Evolutionary conservation across 352 stramenopile species (phyloP).

Genomic region (Stramenopiles sp.): DNA sequence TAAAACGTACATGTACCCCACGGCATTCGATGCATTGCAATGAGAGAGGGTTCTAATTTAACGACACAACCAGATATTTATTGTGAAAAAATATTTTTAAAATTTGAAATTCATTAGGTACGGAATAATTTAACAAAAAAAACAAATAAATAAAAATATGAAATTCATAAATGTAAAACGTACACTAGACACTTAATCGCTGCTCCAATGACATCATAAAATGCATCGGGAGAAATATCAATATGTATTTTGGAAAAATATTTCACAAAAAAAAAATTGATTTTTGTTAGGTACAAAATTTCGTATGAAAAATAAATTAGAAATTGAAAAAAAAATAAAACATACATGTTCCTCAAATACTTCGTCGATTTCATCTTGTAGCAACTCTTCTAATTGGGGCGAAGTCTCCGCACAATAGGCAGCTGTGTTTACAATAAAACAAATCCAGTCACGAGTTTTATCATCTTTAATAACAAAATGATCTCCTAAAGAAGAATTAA

Average conservation of each 20-base stretch:
- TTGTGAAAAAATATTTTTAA: too few species aligned
- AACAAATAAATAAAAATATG: too few species aligned
- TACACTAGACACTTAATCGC: conserved; percentile 59
- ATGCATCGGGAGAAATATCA: conserved; percentile 48
- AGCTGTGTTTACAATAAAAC: conserved; percentile 54
- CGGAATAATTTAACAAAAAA: too few species aligned
- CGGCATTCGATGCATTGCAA: too few species aligned
- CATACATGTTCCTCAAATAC: conserved; percentile 56
- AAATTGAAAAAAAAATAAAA: too few species aligned
- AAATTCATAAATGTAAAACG: too few species aligned
- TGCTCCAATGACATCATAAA: conserved; percentile 49
- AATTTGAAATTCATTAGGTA: too few species aligned
- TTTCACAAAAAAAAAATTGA: conserved; percentile 72
- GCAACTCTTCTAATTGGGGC: conserved; percentile 73
- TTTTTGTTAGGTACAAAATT: conserved; percentile 56
- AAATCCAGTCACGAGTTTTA: neutral
- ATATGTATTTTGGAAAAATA: conserved; percentile 67
- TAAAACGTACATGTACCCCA: too few species aligned
- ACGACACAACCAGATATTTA: too few species aligned
- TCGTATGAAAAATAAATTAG: too few species aligned
- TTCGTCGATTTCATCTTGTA: conserved; percentile 66
- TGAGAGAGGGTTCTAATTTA: too few species aligned
- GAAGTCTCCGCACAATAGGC: conserved; percentile 90
- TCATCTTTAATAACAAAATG: neutral
- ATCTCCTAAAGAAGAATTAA: neutral